Evolutionary conservation across 306 rosid genomes (phyloP).

Genomic region (Gastrolobium bilobum): DNA sequence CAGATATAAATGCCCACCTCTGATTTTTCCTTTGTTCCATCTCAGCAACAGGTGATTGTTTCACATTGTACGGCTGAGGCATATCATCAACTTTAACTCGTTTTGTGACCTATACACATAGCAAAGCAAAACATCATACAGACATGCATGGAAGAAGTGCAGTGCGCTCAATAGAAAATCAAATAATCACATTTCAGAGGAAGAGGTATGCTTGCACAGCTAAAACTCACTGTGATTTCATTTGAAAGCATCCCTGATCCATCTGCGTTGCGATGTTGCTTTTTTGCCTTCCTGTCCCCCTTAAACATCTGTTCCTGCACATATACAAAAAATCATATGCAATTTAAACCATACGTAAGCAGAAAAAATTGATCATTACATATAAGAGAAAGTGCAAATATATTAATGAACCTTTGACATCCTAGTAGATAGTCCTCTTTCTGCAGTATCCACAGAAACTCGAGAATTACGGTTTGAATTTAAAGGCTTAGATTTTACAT

Average conservation of each 20-base stretch:
- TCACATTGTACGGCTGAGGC: slow-evolving; percentile 55
- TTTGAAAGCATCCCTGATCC: slow-evolving; percentile 66
- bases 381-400: slow-evolving; percentile 29
- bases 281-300: slow-evolving; percentile 60
- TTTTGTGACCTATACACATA: slow-evolving; percentile 67
- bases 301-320: slow-evolving; percentile 66
- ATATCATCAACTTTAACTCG: slow-evolving; percentile 64
- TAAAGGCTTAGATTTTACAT: slow-evolving; percentile 63
- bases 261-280: slow-evolving; percentile 53
- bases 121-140: slow-evolving; percentile 39
- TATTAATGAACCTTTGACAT: slow-evolving; percentile 59
- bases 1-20: slow-evolving; percentile 61
- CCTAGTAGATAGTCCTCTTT: slow-evolving; percentile 56
- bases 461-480: slow-evolving; percentile 52
- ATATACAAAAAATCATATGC: slow-evolving; percentile 38
- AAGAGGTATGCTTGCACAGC: slow-evolving; percentile 36
- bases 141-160: slow-evolving; percentile 13
- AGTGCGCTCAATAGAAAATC: slow-evolving; percentile 30
- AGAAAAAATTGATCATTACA: slow-evolving; percentile 14
- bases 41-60: slow-evolving; percentile 58
- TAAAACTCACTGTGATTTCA: slow-evolving; percentile 73
- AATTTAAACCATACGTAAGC: slow-evolving; percentile 38
- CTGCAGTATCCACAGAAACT: slow-evolving; percentile 59
- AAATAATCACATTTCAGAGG: slow-evolving; percentile 32
- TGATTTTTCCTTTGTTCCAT: slow-evolving; percentile 61